Evolutionary conservation across 495 filamentous ascomycete species (phyloP).

Genomic region (Immersiella caudata): DNA sequence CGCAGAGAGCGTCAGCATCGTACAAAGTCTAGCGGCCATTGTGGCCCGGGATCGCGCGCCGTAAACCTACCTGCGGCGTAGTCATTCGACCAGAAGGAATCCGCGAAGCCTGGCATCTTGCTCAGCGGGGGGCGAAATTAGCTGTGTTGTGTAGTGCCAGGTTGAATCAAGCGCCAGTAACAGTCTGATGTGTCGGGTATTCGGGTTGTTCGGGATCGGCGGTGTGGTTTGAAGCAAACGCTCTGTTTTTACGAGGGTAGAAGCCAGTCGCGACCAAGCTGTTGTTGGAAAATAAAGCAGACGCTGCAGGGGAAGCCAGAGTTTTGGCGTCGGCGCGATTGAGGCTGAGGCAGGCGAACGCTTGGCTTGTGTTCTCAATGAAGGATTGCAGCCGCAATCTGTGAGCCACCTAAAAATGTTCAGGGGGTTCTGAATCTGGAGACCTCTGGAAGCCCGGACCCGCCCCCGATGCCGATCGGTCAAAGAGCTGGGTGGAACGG

Average conservation of each 20-base stretch:
- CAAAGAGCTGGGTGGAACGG: slow-evolving; percentile 1
- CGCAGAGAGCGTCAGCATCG: slow-evolving; percentile 23
- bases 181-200: background rate
- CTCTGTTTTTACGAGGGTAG: background rate
- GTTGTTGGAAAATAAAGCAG: slow-evolving; percentile 1
- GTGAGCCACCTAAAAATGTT: slow-evolving; percentile 1
- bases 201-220: background rate
- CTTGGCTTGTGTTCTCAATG: slow-evolving; percentile 22
- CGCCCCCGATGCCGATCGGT: background rate
- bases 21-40: slow-evolving; percentile 13
- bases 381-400: slow-evolving; percentile 15
- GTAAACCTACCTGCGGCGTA: slow-evolving; percentile 75
- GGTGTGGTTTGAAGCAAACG: slow-evolving; percentile 1
- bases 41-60: background rate
- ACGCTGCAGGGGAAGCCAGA: slow-evolving; percentile 30
- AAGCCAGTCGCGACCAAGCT: slow-evolving; percentile 5
- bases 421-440: slow-evolving; percentile 11
- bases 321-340: slow-evolving; percentile 28
- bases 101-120: slow-evolving; percentile 82
- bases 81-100: slow-evolving; percentile 95
- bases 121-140: slow-evolving; percentile 19
- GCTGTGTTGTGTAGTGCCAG: slow-evolving; percentile 4
- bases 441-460: background rate
- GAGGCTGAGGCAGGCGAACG: slow-evolving; percentile 33
- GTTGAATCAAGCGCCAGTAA: background rate